These are phyloP conservation scores for Bombardia bombarda DNA, from an alignment of 495 filamentous ascomycete species.

Conservation along the genomic window DNA sequence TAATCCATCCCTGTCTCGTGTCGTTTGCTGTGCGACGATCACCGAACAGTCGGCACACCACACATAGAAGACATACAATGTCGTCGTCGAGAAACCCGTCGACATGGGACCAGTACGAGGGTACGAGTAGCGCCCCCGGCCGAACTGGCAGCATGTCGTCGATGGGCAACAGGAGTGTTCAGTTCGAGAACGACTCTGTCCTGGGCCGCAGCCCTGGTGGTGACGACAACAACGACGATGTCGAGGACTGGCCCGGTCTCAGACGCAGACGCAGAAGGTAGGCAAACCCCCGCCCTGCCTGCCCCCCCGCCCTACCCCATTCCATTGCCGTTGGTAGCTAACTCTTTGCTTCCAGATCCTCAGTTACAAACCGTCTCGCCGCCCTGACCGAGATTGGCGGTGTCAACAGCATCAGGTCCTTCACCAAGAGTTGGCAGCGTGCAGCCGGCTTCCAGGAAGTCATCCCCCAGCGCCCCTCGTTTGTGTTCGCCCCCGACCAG, in stretches of 20 bases:
- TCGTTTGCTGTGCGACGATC: too few species aligned
- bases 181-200: slow-evolving; percentile 33
- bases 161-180: slow-evolving; percentile 23
- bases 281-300: neutral
- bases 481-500: slow-evolving; percentile 49
- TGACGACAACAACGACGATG: slow-evolving; percentile 23
- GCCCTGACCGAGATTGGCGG: slow-evolving; percentile 74
- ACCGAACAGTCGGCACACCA: too few species aligned
- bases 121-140: slow-evolving; percentile 20
- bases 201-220: slow-evolving; percentile 25
- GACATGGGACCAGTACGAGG: slow-evolving; percentile 46
- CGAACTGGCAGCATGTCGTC: slow-evolving; percentile 30
- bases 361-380: slow-evolving; percentile 63
- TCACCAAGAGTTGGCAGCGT: slow-evolving; percentile 88
- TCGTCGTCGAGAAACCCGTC: slow-evolving; percentile 36
- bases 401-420: slow-evolving; percentile 89
- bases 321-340: neutral
- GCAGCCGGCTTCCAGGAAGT: slow-evolving; percentile 85
- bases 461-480: slow-evolving; percentile 63
- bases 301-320: neutral
- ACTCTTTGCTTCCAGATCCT: slow-evolving; percentile 43
- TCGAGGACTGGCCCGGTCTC: slow-evolving; percentile 26
- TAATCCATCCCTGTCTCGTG: too few species aligned
- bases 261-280: slow-evolving; percentile 31
- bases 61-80: too few species aligned